Evolutionary conservation across 2,329 filamentous ascomycete genomes (phyloP).

Genomic region (Cryphonectria japonica): DNA sequence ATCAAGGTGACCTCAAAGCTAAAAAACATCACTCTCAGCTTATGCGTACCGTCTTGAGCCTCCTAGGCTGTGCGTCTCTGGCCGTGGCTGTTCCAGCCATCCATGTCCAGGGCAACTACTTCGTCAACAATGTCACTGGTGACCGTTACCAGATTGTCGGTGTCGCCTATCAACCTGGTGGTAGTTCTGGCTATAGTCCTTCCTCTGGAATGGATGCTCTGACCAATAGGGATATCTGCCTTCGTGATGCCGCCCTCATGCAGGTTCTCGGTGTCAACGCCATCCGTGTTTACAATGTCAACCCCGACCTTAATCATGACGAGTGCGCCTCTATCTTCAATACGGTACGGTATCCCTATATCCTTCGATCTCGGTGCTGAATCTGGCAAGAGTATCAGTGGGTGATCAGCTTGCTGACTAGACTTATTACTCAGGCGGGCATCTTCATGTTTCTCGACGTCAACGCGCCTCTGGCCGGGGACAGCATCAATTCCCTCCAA

Average conservation of each 20-base stretch:
- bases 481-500: slow-evolving; percentile 57
- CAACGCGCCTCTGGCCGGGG: slow-evolving; percentile 65
- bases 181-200: slow-evolving; percentile 65
- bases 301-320: slow-evolving; percentile 68
- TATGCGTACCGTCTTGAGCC: slow-evolving; percentile 11
- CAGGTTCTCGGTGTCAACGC: slow-evolving; percentile 68
- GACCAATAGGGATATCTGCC: slow-evolving; percentile 60
- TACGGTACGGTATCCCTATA: slow-evolving; percentile 44
- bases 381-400: neutral
- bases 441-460: slow-evolving; percentile 73
- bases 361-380: neutral
- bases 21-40: slow-evolving; percentile 17
- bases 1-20: too few relatives aligned
- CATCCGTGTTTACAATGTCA: slow-evolving; percentile 71
- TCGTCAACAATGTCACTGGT: slow-evolving; percentile 62
- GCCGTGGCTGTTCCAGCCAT: slow-evolving; percentile 62
- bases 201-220: slow-evolving; percentile 59
- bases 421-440: slow-evolving; percentile 49
- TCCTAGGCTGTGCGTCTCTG: slow-evolving; percentile 48
- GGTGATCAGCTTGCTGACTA: neutral
- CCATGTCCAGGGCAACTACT: slow-evolving; percentile 59
- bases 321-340: slow-evolving; percentile 71
- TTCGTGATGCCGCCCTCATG: slow-evolving; percentile 68
- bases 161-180: slow-evolving; percentile 71
- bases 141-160: slow-evolving; percentile 69